phyloP scores from a whole-genome alignment of 371 early-diverging fungal species.

The Actinomucor elegans region DNA sequence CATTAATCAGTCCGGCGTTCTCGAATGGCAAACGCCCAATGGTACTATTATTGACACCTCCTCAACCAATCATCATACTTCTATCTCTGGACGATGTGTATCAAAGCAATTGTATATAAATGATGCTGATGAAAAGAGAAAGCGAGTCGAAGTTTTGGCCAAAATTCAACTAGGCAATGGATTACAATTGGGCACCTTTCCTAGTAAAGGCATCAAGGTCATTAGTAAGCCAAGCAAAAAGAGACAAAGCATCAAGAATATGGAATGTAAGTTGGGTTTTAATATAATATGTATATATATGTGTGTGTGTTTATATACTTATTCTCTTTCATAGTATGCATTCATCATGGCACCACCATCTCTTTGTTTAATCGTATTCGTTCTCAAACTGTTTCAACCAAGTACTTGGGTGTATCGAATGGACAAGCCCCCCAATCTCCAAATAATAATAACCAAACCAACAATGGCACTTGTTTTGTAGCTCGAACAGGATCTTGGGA shows the following conservation, averaged over 20 bases:
- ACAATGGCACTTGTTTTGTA: conserved; percentile 69
- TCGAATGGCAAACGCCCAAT: conserved; percentile 43
- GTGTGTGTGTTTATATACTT: conserved; percentile 49
- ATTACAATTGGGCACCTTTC: conserved; percentile 66
- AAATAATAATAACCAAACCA: conserved; percentile 9
- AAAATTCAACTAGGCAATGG: conserved; percentile 69
- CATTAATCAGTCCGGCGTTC: conserved; percentile 36
- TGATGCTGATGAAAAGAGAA: conserved; percentile 83
- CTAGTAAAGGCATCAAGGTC: conserved; percentile 79
- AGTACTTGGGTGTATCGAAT: conserved; percentile 71
- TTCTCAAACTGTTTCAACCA: conserved; percentile 89
- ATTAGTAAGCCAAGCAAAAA: conserved; percentile 87
- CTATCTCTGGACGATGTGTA: conserved; percentile 27
- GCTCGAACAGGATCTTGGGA: conserved; percentile 83
- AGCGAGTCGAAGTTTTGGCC: conserved; percentile 73
- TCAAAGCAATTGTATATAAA: conserved; percentile 84
- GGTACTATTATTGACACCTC: conserved; percentile 34
- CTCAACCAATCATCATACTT: conserved; percentile 27
- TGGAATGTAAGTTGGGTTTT: conserved; percentile 69
- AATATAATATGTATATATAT: not conserved
- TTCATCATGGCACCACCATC: conserved; percentile 80
- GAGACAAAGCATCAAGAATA: conserved; percentile 82
- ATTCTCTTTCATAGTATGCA: conserved; percentile 52
- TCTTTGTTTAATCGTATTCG: conserved; percentile 84
- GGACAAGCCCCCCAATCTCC: conserved; percentile 45